Evolutionary conservation across 179 eudicot genomes (phyloP).

Genomic region (Camellia oleifera): DNA sequence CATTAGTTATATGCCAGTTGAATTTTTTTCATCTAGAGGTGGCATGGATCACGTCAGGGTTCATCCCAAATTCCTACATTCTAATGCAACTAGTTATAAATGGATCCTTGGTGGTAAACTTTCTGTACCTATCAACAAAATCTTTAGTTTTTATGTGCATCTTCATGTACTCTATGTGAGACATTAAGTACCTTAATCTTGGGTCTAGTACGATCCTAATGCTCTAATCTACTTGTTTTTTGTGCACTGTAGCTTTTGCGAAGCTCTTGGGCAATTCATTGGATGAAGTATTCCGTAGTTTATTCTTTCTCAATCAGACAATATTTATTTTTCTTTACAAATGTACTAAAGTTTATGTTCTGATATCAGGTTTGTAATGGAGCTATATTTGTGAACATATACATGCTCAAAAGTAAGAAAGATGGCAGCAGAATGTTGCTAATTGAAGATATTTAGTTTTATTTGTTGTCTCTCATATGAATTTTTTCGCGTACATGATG

Average conservation of each 20-base stretch:
- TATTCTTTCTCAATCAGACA: not conserved
- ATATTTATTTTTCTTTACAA: not conserved
- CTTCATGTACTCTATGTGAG: not conserved
- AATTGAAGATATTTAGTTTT: constrained; percentile 58
- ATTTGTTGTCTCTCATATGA: not conserved
- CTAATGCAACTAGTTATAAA: constrained; percentile 97
- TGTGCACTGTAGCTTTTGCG: constrained; percentile 64
- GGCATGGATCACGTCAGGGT: constrained; percentile 99
- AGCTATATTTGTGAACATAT: constrained; percentile 79
- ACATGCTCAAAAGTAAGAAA: constrained; percentile 69
- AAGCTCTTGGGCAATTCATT: constrained; percentile 88
- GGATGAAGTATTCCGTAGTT: constrained; percentile 64
- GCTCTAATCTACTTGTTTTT: not conserved
- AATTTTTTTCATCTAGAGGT: constrained; percentile 39
- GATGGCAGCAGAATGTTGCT: constrained; percentile 70
- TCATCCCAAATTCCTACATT: constrained; percentile 94
- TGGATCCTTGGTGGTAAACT: constrained; percentile 97
- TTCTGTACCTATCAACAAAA: not conserved
- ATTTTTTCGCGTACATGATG: not conserved
- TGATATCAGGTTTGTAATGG: constrained; percentile 67
- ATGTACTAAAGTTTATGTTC: not conserved
- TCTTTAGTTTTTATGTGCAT: not conserved
- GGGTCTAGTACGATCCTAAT: not conserved
- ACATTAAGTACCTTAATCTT: not conserved
- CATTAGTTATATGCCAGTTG: not conserved